A percentile compares a stretch with the other conserved stretches of the same genome.
These are phyloP conservation scores for Chlorella sp. DNA, from an alignment of 139 green algal genomes.

Conservation along the genomic window DNA sequence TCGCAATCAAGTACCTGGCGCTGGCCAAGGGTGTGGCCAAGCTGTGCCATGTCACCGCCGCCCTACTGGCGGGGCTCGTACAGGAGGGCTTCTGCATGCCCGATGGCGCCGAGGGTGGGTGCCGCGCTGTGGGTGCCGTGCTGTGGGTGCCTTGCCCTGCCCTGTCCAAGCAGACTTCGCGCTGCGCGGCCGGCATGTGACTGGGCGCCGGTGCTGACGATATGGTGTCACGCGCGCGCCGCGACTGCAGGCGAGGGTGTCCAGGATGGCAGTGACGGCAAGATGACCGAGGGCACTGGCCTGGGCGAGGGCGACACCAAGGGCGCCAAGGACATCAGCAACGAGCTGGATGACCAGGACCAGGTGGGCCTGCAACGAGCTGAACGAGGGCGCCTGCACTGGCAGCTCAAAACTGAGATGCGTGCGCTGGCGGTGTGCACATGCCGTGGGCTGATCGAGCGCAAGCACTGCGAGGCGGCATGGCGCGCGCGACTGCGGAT, in stretches of 20 bases:
- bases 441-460: no score
- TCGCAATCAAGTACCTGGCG: constrained; percentile 44
- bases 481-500: no score
- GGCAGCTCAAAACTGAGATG: no score
- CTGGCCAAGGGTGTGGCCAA: constrained; percentile 77
- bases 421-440: no score
- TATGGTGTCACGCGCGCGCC: no score
- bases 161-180: not conserved
- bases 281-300: constrained; percentile 76
- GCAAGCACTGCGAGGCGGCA: no score
- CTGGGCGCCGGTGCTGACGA: no score
- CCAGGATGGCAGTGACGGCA: constrained; percentile 47
- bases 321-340: constrained; percentile 85
- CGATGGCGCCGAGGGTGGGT: constrained; percentile 20
- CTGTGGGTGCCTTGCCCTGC: not conserved
- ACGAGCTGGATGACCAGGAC: constrained; percentile 92
- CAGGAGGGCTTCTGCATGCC: constrained; percentile 90
- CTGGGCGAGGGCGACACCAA: constrained; percentile 82
- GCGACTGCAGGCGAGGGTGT: constrained; percentile 33
- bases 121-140: not conserved
- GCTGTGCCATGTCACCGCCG: constrained; percentile 79
- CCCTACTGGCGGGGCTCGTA: constrained; percentile 78
- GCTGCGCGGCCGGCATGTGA: no score
- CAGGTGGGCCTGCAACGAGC: no score
- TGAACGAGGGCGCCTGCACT: no score